Evolutionary conservation across 495 filamentous ascomycete species (phyloP).

Genomic region (Trichocladium antarcticum): DNA sequence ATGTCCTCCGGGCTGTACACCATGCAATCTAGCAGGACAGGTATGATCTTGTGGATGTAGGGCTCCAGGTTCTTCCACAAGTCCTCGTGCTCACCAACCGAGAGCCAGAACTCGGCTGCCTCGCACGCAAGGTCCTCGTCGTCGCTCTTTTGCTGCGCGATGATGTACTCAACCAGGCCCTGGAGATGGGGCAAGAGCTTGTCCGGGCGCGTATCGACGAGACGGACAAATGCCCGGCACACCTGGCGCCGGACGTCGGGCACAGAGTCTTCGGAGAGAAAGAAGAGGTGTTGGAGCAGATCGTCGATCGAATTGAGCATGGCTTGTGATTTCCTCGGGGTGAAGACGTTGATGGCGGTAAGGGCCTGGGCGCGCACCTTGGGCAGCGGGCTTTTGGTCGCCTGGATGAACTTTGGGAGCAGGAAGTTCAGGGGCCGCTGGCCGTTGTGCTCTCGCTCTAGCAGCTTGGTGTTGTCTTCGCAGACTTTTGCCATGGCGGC

Average conservation of each 20-base stretch:
- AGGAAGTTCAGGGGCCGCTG: constrained; percentile 79
- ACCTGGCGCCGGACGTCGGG: constrained; percentile 80
- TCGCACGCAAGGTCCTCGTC: constrained; percentile 88
- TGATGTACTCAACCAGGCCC: constrained; percentile 86
- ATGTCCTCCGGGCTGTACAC: constrained; percentile 93
- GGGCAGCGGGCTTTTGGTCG: constrained; percentile 59
- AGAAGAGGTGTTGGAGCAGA: constrained; percentile 71
- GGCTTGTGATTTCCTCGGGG: constrained; percentile 66
- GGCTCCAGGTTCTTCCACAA: constrained; percentile 63
- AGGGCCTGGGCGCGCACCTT: constrained; percentile 72
- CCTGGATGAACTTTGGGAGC: constrained; percentile 81
- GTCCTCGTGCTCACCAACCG: constrained; percentile 74
- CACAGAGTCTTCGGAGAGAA: constrained; percentile 60
- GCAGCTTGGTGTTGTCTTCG: constrained; percentile 80
- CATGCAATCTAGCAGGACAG: constrained; percentile 88
- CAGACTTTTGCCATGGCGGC: constrained; percentile 87
- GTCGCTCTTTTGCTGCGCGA: constrained; percentile 76
- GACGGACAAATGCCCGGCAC: constrained; percentile 82
- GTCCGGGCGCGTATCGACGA: constrained; percentile 82
- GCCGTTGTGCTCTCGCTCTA: constrained; percentile 78
- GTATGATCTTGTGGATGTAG: constrained; percentile 75
- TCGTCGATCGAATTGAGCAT: constrained; percentile 65
- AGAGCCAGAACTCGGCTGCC: constrained; percentile 96
- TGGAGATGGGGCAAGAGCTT: constrained; percentile 81
- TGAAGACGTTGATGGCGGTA: constrained; percentile 80